These are phyloP conservation scores for Huiozyma sinensis DNA, from an alignment of 805 yeast genomes.

Conservation along the genomic window DNA sequence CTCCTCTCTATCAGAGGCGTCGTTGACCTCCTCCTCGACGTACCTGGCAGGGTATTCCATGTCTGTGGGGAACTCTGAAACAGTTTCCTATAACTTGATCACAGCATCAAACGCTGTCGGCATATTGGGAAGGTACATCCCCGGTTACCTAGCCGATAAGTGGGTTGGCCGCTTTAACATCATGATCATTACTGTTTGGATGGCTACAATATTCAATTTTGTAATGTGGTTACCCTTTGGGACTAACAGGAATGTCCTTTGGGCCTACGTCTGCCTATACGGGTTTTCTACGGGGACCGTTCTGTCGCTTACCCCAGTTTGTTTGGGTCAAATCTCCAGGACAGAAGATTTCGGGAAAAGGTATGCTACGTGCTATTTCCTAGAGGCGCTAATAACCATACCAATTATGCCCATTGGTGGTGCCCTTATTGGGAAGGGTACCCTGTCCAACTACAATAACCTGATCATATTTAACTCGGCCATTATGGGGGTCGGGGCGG, in stretches of 20 bases:
- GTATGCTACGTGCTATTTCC: constrained; percentile 46
- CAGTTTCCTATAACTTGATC: constrained; percentile 36
- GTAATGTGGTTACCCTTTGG: constrained; percentile 37
- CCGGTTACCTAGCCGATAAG: constrained; percentile 36
- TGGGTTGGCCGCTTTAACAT: constrained; percentile 44
- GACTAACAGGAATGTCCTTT: constrained; percentile 26
- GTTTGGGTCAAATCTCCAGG: constrained; percentile 48
- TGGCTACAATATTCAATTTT: constrained; percentile 29
- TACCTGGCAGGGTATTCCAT: constrained; percentile 45
- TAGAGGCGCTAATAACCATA: constrained; percentile 42
- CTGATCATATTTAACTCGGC: constrained; percentile 37
- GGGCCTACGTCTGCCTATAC: constrained; percentile 38
- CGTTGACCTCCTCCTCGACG: constrained; percentile 38
- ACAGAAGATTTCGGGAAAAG: constrained; percentile 45
- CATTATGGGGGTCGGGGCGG: constrained; percentile 30
- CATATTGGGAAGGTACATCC: constrained; percentile 35
- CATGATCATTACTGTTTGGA: constrained; percentile 29
- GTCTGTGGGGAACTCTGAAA: constrained; percentile 35
- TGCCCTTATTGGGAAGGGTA: constrained; percentile 32
- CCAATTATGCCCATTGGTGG: constrained; percentile 43
- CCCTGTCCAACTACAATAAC: constrained; percentile 29
- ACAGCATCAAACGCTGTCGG: constrained; percentile 40
- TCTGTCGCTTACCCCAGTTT: constrained; percentile 46
- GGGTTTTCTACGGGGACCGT: constrained; percentile 51
- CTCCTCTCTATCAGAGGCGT: constrained; percentile 36